A percentile compares a stretch with the other conserved stretches of the same genome.
Evolutionary conservation across 1,284 basidiomycete genomes (phyloP).

Genomic region (Tylopilus sp.): DNA sequence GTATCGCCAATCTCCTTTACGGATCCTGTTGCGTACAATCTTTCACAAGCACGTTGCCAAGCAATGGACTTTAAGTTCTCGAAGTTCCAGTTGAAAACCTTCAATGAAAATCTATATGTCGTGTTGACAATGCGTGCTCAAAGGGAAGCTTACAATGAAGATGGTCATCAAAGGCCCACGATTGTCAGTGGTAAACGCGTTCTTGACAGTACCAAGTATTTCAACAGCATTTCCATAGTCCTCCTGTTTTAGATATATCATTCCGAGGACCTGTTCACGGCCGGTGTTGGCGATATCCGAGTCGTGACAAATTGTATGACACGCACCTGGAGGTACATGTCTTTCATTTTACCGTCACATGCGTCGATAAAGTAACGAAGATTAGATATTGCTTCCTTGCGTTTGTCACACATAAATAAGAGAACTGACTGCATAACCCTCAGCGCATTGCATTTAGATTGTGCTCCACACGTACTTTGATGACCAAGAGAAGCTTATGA

Average conservation of each 20-base stretch:
- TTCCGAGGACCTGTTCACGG: not conserved
- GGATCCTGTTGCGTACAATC: not conserved
- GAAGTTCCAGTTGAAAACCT: conserved; percentile 18
- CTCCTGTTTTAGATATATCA: not conserved
- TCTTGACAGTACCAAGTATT: not conserved
- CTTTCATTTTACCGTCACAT: not conserved
- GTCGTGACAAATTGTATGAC: not conserved
- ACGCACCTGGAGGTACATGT: not conserved
- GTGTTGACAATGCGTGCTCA: no score
- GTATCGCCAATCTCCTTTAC: not conserved
- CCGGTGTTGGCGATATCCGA: not conserved
- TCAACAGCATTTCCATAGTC: not conserved
- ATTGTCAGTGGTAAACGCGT: not conserved
- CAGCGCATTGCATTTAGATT: not conserved
- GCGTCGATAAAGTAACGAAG: not conserved
- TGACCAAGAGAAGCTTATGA: not conserved
- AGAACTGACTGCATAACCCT: not conserved
- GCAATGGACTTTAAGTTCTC: conserved; percentile 11
- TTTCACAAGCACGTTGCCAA: conserved; percentile 1
- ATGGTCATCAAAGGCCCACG: not conserved
- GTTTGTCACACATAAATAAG: not conserved
- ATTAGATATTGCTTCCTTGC: not conserved
- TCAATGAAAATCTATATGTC: not conserved
- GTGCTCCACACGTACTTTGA: not conserved
- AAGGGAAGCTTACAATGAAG: conserved; percentile 5